Conservation (phyloP, 176 grass and related monocot species). For the Carex littledalei region DNA sequence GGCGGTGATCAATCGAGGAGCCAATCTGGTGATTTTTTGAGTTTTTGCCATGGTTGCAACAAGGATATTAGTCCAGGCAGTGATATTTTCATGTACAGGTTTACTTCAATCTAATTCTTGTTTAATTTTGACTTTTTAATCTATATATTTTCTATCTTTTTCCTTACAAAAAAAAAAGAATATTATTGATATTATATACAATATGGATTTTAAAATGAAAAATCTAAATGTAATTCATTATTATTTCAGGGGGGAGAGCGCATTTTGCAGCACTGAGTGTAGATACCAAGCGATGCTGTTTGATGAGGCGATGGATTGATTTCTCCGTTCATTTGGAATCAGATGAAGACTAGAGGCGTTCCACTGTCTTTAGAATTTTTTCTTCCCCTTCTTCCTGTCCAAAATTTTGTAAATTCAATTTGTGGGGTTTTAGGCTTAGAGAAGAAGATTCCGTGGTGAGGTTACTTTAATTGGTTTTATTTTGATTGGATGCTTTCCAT, state of each 20-base stretch:
- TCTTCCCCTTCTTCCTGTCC: background rate
- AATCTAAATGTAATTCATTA: background rate
- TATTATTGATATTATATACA: background rate
- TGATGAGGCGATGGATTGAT: conserved; percentile 30
- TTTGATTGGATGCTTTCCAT: conserved; percentile 20
- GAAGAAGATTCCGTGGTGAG: conserved; percentile 3
- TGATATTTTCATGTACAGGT: conserved; percentile 78
- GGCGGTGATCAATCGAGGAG: background rate
- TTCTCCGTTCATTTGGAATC: background rate
- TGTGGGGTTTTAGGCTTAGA: conserved; percentile 17
- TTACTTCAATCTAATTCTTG: background rate
- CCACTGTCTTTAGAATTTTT: background rate
- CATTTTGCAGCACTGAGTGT: conserved; percentile 64
- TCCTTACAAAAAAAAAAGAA: background rate
- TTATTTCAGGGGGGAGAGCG: conserved; percentile 50
- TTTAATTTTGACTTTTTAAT: background rate
- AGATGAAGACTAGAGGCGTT: background rate
- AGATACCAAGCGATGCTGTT: conserved; percentile 49
- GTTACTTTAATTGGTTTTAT: background rate
- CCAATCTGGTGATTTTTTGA: conserved; percentile 32
- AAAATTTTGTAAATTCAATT: conserved; percentile 16
- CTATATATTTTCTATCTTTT: background rate
- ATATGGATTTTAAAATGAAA: background rate
- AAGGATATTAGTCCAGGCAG: conserved; percentile 50
- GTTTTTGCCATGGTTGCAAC: conserved; percentile 58